phyloP scores from a whole-genome alignment of 2,329 filamentous ascomycete genomes.

The Paraconiothyrium brasiliense region DNA sequence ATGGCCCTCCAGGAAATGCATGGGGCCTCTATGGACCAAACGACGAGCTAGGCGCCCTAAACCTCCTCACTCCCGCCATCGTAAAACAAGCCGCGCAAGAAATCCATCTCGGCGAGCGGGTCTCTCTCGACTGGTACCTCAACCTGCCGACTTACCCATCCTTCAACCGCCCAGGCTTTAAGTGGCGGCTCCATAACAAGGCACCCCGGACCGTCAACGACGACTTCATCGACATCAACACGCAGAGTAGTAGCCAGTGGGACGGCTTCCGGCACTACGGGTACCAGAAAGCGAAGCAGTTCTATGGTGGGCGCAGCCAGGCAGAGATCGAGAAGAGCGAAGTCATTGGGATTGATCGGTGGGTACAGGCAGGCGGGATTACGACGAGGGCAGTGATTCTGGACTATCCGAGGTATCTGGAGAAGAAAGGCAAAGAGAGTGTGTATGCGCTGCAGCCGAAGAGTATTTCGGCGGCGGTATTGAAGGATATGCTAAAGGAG shows the following conservation, averaged over 20 bases:
- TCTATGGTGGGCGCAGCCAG: slow-evolving; percentile 54
- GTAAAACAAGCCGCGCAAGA: slow-evolving; percentile 56
- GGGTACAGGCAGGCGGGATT: slow-evolving; percentile 42
- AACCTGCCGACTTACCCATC: slow-evolving; percentile 51
- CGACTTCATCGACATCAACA: slow-evolving; percentile 50
- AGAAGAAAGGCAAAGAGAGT: slow-evolving; percentile 27
- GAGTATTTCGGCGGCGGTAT: slow-evolving; percentile 29
- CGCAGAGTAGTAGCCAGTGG: slow-evolving; percentile 51
- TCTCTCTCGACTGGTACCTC: slow-evolving; percentile 54
- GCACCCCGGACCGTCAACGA: slow-evolving; percentile 47
- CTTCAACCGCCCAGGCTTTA: slow-evolving; percentile 46
- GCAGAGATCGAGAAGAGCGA: slow-evolving; percentile 48
- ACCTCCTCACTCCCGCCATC: slow-evolving; percentile 61
- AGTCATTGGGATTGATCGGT: slow-evolving; percentile 55
- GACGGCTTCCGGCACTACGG: slow-evolving; percentile 54
- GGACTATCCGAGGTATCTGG: slow-evolving; percentile 43
- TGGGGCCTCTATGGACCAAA: slow-evolving; percentile 64
- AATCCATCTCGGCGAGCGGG: slow-evolving; percentile 54
- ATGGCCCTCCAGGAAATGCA: slow-evolving; percentile 63
- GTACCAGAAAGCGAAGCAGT: slow-evolving; percentile 53
- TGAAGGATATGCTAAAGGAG: slow-evolving; percentile 46
- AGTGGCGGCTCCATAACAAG: slow-evolving; percentile 40
- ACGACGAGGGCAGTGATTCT: slow-evolving; percentile 41
- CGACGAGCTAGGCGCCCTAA: slow-evolving; percentile 65
- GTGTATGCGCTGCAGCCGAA: slow-evolving; percentile 36